Percentiles rank a stretch among this genome's conserved stretches.
phyloP scores from a whole-genome alignment of 495 filamentous ascomycete genomes.

The Penicillium angulare region DNA sequence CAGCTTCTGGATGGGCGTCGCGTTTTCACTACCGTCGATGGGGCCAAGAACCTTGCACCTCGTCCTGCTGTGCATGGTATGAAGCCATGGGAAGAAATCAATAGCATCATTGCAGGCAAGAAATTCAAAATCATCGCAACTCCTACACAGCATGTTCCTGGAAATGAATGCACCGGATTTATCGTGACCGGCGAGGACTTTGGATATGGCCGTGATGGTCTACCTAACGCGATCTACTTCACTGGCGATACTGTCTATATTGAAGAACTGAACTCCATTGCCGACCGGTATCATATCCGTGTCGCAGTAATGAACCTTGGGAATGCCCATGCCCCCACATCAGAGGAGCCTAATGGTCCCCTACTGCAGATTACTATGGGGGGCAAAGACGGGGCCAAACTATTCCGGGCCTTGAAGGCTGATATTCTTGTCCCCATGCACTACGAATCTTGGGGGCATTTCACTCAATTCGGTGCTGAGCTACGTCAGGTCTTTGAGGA shows the following conservation, averaged over 20 bases:
- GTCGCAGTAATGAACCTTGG: slow-evolving; percentile 32
- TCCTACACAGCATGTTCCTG: slow-evolving; percentile 45
- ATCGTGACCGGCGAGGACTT: slow-evolving; percentile 39
- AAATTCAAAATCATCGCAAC: slow-evolving; percentile 37
- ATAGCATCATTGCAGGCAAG: slow-evolving; percentile 22
- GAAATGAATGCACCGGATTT: slow-evolving; percentile 50
- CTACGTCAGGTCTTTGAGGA: slow-evolving; percentile 22
- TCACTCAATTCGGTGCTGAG: slow-evolving; percentile 33
- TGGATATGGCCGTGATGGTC: slow-evolving; percentile 33
- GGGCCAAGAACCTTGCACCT: slow-evolving; percentile 41
- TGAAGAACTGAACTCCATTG: slow-evolving; percentile 34
- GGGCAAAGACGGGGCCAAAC: slow-evolving; percentile 39
- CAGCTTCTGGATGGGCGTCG: slow-evolving; percentile 46
- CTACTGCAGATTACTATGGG: slow-evolving; percentile 50
- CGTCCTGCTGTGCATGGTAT: slow-evolving; percentile 43
- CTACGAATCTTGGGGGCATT: slow-evolving; percentile 53
- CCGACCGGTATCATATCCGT: slow-evolving; percentile 17
- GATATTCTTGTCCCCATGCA: slow-evolving; percentile 54
- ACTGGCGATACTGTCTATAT: slow-evolving; percentile 56
- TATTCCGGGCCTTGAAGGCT: slow-evolving; percentile 42
- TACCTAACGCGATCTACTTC: slow-evolving; percentile 54
- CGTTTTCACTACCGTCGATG: slow-evolving; percentile 52
- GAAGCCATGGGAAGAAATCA: slow-evolving; percentile 25
- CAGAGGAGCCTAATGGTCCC: too few species aligned
- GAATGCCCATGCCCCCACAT: slow-evolving; percentile 22